A percentile compares a stretch with the other conserved stretches of the same genome.
phyloP scores from a whole-genome alignment of 1,139 yeast genomes.

The Kodamaea anthophila region DNA sequence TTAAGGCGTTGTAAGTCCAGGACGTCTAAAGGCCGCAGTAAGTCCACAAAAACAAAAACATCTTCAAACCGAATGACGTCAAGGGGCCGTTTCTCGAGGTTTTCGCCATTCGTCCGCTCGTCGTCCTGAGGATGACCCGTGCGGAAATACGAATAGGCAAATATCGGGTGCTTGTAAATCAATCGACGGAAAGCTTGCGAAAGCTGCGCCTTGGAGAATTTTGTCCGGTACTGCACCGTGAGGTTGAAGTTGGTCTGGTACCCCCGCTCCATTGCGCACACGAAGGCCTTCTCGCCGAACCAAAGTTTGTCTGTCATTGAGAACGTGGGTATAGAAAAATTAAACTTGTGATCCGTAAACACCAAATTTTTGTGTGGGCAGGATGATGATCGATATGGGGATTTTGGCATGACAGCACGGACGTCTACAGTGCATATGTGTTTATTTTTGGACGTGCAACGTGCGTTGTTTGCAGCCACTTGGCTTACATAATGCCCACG shows the following conservation, averaged over 20 bases:
- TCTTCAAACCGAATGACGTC: constrained; percentile 6
- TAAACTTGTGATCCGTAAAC: no score
- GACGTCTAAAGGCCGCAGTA: constrained; percentile 1
- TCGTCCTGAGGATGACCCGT: constrained; percentile 6
- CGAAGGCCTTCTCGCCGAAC: constrained; percentile 8
- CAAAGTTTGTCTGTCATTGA: constrained; percentile 5
- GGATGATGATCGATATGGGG: no score
- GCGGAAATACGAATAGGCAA: constrained; percentile 7
- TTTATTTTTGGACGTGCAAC: no score
- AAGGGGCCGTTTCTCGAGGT: constrained; percentile 9
- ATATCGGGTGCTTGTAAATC: constrained; percentile 6
- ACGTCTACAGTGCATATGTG: no score
- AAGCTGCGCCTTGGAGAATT: constrained; percentile 4
- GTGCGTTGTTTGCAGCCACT: no score
- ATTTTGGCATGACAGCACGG: no score
- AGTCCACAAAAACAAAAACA: constrained; percentile 7
- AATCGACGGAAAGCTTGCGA: constrained; percentile 7
- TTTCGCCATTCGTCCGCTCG: constrained; percentile 8
- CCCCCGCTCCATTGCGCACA: constrained; percentile 7
- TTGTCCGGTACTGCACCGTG: constrained; percentile 5
- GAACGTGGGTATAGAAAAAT: no score
- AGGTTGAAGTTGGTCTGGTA: constrained; percentile 7
- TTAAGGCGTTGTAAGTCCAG: constrained; percentile 4
- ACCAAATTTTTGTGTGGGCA: no score
- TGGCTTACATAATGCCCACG: no score